Evolutionary conservation across 495 filamentous ascomycete species (phyloP), one percentile per base, ranked within the genome.

Genomic region (Halenospora varia): DNA sequence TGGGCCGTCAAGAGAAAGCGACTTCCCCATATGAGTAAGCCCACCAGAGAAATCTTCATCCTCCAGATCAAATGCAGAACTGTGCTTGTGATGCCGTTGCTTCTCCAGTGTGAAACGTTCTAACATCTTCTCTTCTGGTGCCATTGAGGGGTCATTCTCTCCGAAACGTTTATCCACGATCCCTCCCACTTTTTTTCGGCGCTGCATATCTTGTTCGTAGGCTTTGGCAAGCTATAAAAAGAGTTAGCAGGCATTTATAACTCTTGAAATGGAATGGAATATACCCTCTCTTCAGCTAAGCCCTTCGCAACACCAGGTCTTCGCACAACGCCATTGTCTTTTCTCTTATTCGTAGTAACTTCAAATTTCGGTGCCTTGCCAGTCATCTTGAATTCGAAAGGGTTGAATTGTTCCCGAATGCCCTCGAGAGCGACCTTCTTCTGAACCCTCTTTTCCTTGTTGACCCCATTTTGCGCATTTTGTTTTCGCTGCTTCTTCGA

Each of bases 341-440:
- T 78, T 48, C 68, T 71, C 61, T 80, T 75, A 17, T 73, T 75
- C 56, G 80, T 88, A 15, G 81, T 90, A 39, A 84, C 77, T 40
- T 90, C 84, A 62, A 93, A 92, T 66, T 96, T 96, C 62, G 77
- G 80, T 1, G 83, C 82, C 25, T 82, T 75, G 0, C 81, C 73
- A 22, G 83, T 80, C 10, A 81, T 79, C 71, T 94, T 91, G 69
- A 95, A 81, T 70, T 98, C 94, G 70, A 97, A 98, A 2, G 94
- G 94, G 72, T 97, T 97, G 82, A 97, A 97, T 62, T 90, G 83
- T 57, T 97, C 92, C 61, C 94, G 87, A 67, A 97, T 96, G 49
- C 80, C 81, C 64, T 88, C 80, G 51, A 98, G 76, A 13, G 88
- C 89, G 44, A 81, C 82, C 62, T 84, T 81, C 53, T 86, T 81